Evolutionary conservation across 2,329 filamentous ascomycete species (phyloP).

Genomic region (Trichophyton mentagrophytes): DNA sequence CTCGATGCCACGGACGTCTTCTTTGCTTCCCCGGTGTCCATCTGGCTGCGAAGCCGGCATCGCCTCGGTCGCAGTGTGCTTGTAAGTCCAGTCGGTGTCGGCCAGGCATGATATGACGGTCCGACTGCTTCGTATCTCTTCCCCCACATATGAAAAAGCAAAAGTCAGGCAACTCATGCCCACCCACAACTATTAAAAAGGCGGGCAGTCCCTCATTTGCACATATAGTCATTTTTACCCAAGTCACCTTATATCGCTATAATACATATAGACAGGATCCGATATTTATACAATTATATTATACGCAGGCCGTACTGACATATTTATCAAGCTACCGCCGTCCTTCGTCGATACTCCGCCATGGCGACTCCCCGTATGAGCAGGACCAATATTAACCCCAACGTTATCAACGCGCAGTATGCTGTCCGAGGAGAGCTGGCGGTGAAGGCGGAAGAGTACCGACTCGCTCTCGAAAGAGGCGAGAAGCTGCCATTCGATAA

Average conservation of each 20-base stretch:
- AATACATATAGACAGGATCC: too few species aligned
- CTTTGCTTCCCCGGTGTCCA: not conserved
- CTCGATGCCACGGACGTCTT: not conserved
- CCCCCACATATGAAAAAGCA: not conserved
- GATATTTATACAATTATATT: too few species aligned
- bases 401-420: constrained; percentile 80
- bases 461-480: constrained; percentile 49
- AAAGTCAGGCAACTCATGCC: not conserved
- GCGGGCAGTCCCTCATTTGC: not conserved
- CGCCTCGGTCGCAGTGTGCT: not conserved
- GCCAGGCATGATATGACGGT: not conserved
- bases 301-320: constrained; percentile 1
- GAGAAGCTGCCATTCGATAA: constrained; percentile 62
- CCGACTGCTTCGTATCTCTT: not conserved
- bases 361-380: constrained; percentile 42
- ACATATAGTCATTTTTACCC: not conserved
- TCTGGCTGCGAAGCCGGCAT: not conserved
- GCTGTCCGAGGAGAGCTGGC: constrained; percentile 93
- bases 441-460: constrained; percentile 83
- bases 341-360: constrained; percentile 1
- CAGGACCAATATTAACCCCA: constrained; percentile 81
- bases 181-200: not conserved
- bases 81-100: not conserved
- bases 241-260: not conserved
- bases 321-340: not conserved